phyloP scores from a whole-genome alignment of 2,329 filamentous ascomycete genomes.

The Paracoccidioides lutzii region DNA sequence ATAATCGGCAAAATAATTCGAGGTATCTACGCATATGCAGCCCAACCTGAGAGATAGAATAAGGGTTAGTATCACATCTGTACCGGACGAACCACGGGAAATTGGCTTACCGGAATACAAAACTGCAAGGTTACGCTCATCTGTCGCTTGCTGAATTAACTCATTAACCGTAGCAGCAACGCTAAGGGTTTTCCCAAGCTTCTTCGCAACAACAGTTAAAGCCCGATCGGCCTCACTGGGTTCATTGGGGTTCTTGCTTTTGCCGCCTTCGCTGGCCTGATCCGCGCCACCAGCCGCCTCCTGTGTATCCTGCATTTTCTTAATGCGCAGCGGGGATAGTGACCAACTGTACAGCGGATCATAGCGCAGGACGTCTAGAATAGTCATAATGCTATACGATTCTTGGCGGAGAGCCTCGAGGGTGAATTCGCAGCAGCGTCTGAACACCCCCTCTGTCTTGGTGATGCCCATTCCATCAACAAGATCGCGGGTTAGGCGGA shows the following conservation, averaged over 20 bases:
- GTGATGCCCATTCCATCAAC: slow-evolving; percentile 96
- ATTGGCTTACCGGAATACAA: slow-evolving; percentile 59
- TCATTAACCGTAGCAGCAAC: slow-evolving; percentile 94
- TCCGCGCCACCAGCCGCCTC: slow-evolving; percentile 30
- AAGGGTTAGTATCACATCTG: background rate
- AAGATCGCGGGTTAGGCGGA: slow-evolving; percentile 84
- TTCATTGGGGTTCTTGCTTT: slow-evolving; percentile 38
- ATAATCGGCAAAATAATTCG: background rate
- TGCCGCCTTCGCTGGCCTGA: slow-evolving; percentile 21
- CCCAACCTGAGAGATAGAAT: slow-evolving; percentile 31
- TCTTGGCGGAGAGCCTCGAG: slow-evolving; percentile 90
- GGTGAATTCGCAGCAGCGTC: slow-evolving; percentile 96
- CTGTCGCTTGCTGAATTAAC: slow-evolving; percentile 86
- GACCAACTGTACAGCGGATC: slow-evolving; percentile 96
- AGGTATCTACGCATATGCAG: slow-evolving; percentile 33
- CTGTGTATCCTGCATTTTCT: slow-evolving; percentile 50
- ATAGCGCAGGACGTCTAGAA: slow-evolving; percentile 93
- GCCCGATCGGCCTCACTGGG: slow-evolving; percentile 79
- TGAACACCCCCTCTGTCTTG: slow-evolving; percentile 88
- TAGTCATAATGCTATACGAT: slow-evolving; percentile 94
- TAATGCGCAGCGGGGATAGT: slow-evolving; percentile 56
- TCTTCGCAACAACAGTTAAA: slow-evolving; percentile 87
- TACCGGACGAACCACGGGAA: slow-evolving; percentile 7
- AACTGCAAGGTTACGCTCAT: slow-evolving; percentile 82
- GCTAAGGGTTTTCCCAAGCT: slow-evolving; percentile 84